phyloP scores from a whole-genome alignment of 805 yeast genomes.

The Ogataea ramenticola region DNA sequence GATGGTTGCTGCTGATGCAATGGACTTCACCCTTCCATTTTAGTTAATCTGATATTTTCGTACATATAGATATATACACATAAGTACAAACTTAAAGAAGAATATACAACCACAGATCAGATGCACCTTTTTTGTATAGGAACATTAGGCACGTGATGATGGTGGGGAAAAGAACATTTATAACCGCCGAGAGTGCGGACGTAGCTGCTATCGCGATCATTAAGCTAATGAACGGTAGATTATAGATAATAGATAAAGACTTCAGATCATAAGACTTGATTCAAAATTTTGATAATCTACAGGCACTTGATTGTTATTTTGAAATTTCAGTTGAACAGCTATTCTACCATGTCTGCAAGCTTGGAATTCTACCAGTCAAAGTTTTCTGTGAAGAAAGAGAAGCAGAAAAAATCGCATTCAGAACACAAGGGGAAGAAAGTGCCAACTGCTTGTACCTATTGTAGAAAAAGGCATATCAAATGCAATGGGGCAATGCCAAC shows the following conservation, averaged over 20 bases:
- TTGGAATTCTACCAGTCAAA: slow-evolving; percentile 18
- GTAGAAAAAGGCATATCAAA: slow-evolving; percentile 60
- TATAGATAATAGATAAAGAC: too few species aligned
- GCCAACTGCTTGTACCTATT: slow-evolving; percentile 40
- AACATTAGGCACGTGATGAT: too few species aligned
- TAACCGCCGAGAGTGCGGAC: too few species aligned
- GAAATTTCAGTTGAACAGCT: slow-evolving; percentile 12
- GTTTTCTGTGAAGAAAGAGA: slow-evolving; percentile 6
- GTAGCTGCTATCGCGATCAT: too few species aligned
- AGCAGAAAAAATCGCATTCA: neutral
- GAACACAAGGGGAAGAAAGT: slow-evolving; percentile 3
- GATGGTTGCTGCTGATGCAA: slow-evolving; percentile 13
- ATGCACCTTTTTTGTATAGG: too few species aligned
- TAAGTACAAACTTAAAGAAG: too few species aligned
- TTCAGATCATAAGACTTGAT: neutral
- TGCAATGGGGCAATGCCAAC: slow-evolving; percentile 64
- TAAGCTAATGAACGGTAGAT: too few species aligned
- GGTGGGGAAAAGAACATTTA: too few species aligned
- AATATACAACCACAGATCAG: too few species aligned
- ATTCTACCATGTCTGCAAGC: slow-evolving; percentile 38
- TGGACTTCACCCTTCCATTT: slow-evolving; percentile 9
- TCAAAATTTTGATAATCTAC: too few species aligned
- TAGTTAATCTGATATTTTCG: neutral
- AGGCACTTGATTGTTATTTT: too few species aligned
- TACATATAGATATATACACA: neutral